Evolutionary conservation across 768 basidiomycete species (phyloP).

Genomic region (Leccinum disarticulatum): DNA sequence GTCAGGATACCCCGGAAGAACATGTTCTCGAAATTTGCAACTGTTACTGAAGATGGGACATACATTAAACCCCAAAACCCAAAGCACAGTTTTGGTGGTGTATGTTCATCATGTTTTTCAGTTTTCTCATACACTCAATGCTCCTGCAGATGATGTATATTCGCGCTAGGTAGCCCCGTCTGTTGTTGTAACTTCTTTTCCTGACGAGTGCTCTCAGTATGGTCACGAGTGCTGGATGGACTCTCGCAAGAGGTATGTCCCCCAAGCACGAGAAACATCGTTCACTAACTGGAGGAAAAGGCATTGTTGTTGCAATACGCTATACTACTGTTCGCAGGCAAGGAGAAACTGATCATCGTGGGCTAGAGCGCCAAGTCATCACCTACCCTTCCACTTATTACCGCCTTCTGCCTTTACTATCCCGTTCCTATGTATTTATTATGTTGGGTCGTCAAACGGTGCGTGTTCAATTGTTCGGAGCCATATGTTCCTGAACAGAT

Average conservation of each 20-base stretch:
- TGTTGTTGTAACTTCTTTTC: not conserved
- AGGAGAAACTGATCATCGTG: constrained; percentile 49
- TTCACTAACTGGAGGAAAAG: constrained; percentile 37
- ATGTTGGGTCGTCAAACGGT: constrained; percentile 61
- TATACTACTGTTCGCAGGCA: constrained; percentile 75
- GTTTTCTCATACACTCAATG: not conserved
- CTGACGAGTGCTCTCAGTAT: constrained; percentile 42
- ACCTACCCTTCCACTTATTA: constrained; percentile 72
- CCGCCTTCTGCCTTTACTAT: constrained; percentile 68
- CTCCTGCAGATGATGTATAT: constrained; percentile 66
- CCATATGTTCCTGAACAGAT: not conserved
- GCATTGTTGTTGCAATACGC: constrained; percentile 58
- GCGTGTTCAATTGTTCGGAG: constrained; percentile 14
- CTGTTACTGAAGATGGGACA: constrained; percentile 60
- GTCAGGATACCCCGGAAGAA: constrained; percentile 65
- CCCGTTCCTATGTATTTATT: constrained; percentile 69
- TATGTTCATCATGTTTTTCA: constrained; percentile 34
- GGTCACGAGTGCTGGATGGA: constrained; percentile 61
- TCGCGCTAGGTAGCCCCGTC: constrained; percentile 49
- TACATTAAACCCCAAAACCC: constrained; percentile 70
- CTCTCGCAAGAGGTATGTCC: constrained; percentile 58
- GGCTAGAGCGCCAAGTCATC: constrained; percentile 67
- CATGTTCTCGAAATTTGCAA: constrained; percentile 76
- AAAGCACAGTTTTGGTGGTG: constrained; percentile 75
- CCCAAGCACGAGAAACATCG: not conserved